These are phyloP conservation scores for Tetracladium maxilliforme DNA, from an alignment of 2,329 filamentous ascomycete genomes.

Conservation along the genomic window DNA sequence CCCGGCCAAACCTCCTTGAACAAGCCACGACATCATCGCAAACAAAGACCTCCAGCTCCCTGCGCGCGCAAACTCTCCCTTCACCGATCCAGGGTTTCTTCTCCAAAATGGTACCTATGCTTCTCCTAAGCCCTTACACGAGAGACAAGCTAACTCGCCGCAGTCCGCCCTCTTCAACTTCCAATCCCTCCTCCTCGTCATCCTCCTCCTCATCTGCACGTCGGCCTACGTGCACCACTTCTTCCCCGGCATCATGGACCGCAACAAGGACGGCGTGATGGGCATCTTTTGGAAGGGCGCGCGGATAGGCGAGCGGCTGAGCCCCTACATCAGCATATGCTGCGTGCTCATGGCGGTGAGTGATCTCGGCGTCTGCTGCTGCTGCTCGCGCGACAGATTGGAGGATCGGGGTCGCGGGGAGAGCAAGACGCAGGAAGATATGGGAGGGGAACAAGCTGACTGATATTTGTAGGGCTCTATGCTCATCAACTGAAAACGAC, in stretches of 20 bases:
- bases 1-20: no score
- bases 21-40: no score
- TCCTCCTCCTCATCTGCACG: slow-evolving; percentile 91
- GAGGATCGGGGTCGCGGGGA: no score
- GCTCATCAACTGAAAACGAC: no score
- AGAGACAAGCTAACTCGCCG: slow-evolving; percentile 2
- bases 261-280: slow-evolving; percentile 66
- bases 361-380: no score
- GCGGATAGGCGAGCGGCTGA: slow-evolving; percentile 79
- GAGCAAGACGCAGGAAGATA: no score
- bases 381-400: no score
- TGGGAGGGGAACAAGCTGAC: no score
- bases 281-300: slow-evolving; percentile 96
- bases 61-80: no score
- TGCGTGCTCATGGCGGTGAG: slow-evolving; percentile 87
- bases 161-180: slow-evolving; percentile 98
- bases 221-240: slow-evolving; percentile 86
- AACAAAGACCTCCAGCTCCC: neutral
- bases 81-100: no score
- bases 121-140: no score
- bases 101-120: no score
- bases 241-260: slow-evolving; percentile 78
- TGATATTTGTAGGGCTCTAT: slow-evolving; percentile 13
- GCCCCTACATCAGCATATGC: slow-evolving; percentile 88
- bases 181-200: slow-evolving; percentile 85